Evolutionary conservation across 2,329 filamentous ascomycete genomes (phyloP), one percentile per base, ranked within the genome.

Genomic region (Diaporthe ampelina): DNA sequence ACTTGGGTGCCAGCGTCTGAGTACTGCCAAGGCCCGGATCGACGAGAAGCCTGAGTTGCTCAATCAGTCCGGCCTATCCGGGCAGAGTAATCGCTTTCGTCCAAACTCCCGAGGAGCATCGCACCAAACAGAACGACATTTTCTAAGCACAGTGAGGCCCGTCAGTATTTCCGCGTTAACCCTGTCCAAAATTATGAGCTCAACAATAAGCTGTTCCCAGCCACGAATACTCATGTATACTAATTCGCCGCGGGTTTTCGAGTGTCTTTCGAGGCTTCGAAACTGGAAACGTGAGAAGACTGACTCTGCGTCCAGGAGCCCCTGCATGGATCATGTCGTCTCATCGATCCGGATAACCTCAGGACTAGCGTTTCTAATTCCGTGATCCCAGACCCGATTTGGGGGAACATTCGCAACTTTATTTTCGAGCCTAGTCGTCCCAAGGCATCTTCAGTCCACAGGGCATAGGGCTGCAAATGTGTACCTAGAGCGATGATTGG

Each of bases 241-340:
- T 45, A 19, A 21, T 67, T 67, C 21, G 29, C 11, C 29, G 19
- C 45, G 29, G 45, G 15, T 21, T n/a, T 7, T 9, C 37, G 45
- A 26, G 45, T 26, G 17, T n/a, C 45, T 35, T 48, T 37, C 26
- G 63, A 52, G 9, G 17, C 13, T 67, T 52, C 63, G 63, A 67
- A 52, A 67, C 63, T 37, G 63, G 32, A 67, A 67, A 52, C 45
- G 63, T 67, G 63, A 52, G 63, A 67, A 67, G 45, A 45, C 45
- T 67, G 63, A 67, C 63, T 67, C 61, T 67, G 63, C 43, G 45
- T 52, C 29, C n/a, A 24, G 43, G 43, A 24, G 45, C 32, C 63
- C 63, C 63, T 67, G 63, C 63, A 67, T 67, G 52, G 63, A 67
- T 29, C 45, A 52, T 52, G 29, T 35, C 63, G 63, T 67, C 63